Evolutionary conservation across 2,329 filamentous ascomycete genomes (phyloP).

Genomic region (Microcyclospora pomicola): DNA sequence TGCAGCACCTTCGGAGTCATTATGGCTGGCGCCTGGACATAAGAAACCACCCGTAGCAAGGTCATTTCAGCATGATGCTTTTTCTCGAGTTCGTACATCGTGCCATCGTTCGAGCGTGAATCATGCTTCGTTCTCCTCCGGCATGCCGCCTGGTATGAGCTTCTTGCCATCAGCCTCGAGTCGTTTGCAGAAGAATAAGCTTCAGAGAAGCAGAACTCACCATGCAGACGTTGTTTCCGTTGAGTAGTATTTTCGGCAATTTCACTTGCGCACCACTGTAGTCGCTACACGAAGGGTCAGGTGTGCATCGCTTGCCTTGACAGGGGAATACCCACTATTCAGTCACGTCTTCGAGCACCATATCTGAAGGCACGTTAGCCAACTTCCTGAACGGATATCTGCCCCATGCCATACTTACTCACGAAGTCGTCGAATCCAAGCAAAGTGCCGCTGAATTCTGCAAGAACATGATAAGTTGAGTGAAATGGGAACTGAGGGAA

Average conservation of each 20-base stretch:
- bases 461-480: slow-evolving; percentile 1
- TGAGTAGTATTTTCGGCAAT: slow-evolving; percentile 84
- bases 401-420: slow-evolving; percentile 53
- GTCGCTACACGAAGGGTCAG: slow-evolving; percentile 45
- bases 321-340: slow-evolving; percentile 55
- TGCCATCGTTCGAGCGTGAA: too few relatives aligned
- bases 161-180: slow-evolving; percentile 2
- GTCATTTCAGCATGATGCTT: too few relatives aligned
- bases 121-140: slow-evolving; percentile 8
- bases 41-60: too few relatives aligned
- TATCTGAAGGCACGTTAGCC: slow-evolving; percentile 46
- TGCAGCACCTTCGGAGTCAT: too few relatives aligned
- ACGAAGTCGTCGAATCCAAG: slow-evolving; percentile 98
- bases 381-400: too few relatives aligned
- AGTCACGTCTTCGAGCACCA: slow-evolving; percentile 94
- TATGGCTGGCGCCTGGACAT: too few relatives aligned
- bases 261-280: slow-evolving; percentile 76
- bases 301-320: not conserved
- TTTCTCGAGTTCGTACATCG: too few relatives aligned
- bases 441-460: slow-evolving; percentile 90
- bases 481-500: not conserved
- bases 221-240: slow-evolving; percentile 99
- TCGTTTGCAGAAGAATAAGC: not conserved
- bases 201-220: slow-evolving; percentile 36
- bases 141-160: slow-evolving; percentile 14